Evolutionary conservation across 352 stramenopile genomes (phyloP).

Genomic region (Pythium graminicola): DNA sequence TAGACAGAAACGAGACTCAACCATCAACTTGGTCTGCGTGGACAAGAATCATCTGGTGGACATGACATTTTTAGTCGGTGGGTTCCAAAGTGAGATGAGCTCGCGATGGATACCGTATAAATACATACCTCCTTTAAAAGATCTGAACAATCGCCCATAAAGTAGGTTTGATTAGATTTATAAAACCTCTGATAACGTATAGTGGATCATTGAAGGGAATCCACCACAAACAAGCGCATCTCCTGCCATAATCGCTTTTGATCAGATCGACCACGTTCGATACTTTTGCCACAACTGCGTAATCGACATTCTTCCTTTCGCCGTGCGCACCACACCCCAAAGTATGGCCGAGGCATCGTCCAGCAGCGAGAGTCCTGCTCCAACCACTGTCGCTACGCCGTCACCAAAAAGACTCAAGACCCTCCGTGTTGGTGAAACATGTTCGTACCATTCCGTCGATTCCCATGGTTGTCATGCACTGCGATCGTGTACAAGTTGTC

Average conservation of each 20-base stretch:
- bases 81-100: too few relatives aligned
- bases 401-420: neutral
- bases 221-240: neutral
- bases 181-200: constrained; percentile 1
- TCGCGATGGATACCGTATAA: neutral
- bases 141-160: neutral
- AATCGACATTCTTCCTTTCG: too few relatives aligned
- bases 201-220: neutral
- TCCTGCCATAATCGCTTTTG: neutral
- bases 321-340: too few relatives aligned
- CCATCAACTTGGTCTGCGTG: too few relatives aligned
- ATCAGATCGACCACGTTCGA: neutral
- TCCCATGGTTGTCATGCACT: constrained; percentile 1
- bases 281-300: too few relatives aligned
- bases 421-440: constrained; percentile 2
- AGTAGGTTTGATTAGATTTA: neutral
- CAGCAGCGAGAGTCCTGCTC: too few relatives aligned
- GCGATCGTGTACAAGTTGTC: constrained; percentile 13
- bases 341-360: too few relatives aligned
- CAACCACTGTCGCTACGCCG: neutral
- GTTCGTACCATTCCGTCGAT: neutral
- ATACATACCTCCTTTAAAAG: neutral
- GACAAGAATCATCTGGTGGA: too few relatives aligned
- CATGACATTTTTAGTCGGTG: neutral
- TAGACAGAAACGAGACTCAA: too few relatives aligned